A percentile compares a stretch with the other conserved stretches of the same genome.
These are phyloP conservation scores for Begonia loranthoides DNA, from an alignment of 306 rosid genomes.

Conservation along the genomic window DNA sequence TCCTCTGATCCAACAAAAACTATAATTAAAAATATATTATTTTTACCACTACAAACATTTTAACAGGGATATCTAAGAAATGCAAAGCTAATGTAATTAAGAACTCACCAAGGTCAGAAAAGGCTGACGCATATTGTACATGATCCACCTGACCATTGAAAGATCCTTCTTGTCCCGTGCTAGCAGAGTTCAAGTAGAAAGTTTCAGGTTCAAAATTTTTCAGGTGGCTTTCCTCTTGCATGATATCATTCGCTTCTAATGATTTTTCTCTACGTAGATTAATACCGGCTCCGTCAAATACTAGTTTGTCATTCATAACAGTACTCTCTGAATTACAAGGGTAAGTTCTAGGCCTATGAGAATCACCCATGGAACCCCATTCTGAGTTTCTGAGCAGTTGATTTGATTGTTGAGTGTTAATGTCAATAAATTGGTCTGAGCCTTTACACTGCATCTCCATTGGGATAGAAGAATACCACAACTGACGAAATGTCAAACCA, in stretches of 20 bases:
- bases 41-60: too few species aligned
- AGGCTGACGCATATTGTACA: slow-evolving; percentile 24
- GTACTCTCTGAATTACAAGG: slow-evolving; percentile 41
- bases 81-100: slow-evolving; percentile 1
- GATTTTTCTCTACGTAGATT: slow-evolving; percentile 10
- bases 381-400: slow-evolving; percentile 19
- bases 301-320: slow-evolving; percentile 30
- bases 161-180: slow-evolving; percentile 21
- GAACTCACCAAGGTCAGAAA: slow-evolving; percentile 41
- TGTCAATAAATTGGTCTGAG: slow-evolving; percentile 17
- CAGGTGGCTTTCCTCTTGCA: slow-evolving; percentile 18
- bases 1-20: slow-evolving; percentile 22
- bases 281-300: slow-evolving; percentile 6
- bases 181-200: slow-evolving; percentile 31
- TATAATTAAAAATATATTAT: too few species aligned
- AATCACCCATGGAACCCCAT: slow-evolving; percentile 24
- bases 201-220: slow-evolving; percentile 28
- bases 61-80: neutral
- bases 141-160: slow-evolving; percentile 12
- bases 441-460: slow-evolving; percentile 44
- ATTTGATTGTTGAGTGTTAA: slow-evolving; percentile 13
- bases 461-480: slow-evolving; percentile 61
- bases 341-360: slow-evolving; percentile 24
- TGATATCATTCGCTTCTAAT: slow-evolving; percentile 19
- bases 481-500: slow-evolving; percentile 50